These are phyloP conservation scores for Claviceps monticola DNA, from an alignment of 2,329 filamentous ascomycete species.

Conservation along the genomic window DNA sequence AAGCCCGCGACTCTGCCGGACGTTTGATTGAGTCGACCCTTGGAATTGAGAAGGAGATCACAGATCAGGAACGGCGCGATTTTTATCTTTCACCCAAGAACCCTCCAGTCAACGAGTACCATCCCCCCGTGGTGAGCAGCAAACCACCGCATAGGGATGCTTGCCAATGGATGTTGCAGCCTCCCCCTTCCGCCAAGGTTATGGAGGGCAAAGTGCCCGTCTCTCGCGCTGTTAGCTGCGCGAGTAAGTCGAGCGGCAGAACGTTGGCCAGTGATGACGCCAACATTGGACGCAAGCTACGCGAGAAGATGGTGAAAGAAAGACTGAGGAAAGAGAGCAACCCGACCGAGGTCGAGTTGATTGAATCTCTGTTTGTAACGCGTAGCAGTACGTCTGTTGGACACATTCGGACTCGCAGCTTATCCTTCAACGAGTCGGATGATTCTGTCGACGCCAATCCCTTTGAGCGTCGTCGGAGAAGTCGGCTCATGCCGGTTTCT, in stretches of 20 bases:
- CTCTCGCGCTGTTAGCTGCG: constrained; percentile 45
- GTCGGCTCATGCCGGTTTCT: constrained; percentile 16
- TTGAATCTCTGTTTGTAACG: constrained; percentile 26
- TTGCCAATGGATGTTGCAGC: constrained; percentile 83
- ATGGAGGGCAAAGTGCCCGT: constrained; percentile 79
- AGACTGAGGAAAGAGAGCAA: constrained; percentile 29
- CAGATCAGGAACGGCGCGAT: constrained; percentile 39
- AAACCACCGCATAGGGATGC: constrained; percentile 55
- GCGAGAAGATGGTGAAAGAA: constrained; percentile 32
- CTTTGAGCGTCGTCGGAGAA: constrained; percentile 14
- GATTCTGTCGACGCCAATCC: constrained; percentile 17
- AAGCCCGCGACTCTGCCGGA: constrained; percentile 42
- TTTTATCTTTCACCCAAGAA: constrained; percentile 48
- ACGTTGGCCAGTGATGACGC: constrained; percentile 28
- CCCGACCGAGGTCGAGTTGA: constrained; percentile 29
- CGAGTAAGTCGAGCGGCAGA: constrained; percentile 34
- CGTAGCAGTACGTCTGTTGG: constrained; percentile 19
- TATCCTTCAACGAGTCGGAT: constrained; percentile 24
- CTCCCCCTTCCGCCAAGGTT: constrained; percentile 74
- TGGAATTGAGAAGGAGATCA: constrained; percentile 36
- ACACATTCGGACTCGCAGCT: constrained; percentile 21
- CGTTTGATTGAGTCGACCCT: constrained; percentile 39
- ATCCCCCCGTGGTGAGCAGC: constrained; percentile 71
- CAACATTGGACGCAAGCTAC: constrained; percentile 28
- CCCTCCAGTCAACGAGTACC: constrained; percentile 72